These are phyloP conservation scores for Euphrasia confusa DNA, from an alignment of 257 asterid species.

Conservation along the genomic window DNA sequence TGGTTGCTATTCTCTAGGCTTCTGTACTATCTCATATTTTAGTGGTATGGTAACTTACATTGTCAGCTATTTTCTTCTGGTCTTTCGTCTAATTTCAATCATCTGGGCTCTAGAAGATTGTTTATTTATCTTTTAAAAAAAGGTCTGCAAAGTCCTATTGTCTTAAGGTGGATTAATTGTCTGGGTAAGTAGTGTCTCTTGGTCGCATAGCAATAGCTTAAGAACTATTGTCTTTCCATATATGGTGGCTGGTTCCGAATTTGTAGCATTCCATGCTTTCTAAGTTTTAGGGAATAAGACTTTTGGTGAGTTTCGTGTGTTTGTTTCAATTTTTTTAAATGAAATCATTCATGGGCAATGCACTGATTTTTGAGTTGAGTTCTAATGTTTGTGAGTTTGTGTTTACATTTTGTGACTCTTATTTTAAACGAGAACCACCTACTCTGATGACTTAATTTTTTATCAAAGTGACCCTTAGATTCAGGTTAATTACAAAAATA, in stretches of 20 bases:
- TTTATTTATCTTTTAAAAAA: slow-evolving; percentile 4
- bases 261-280: too few species aligned
- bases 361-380: too few species aligned
- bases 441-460: neutral
- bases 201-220: neutral
- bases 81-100: slow-evolving; percentile 18
- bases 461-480: neutral
- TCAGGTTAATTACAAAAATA: neutral
- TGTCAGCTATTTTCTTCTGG: slow-evolving; percentile 24
- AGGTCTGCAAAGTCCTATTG: slow-evolving; percentile 14
- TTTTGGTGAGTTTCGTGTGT: neutral
- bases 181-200: slow-evolving; percentile 19
- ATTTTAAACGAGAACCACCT: neutral
- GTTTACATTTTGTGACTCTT: neutral
- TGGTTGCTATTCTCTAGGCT: slow-evolving; percentile 41
- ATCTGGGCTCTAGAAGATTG: slow-evolving; percentile 15
- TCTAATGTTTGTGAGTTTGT: too few species aligned
- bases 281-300: neutral
- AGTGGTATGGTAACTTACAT: slow-evolving; percentile 34
- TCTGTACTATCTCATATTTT: slow-evolving; percentile 38
- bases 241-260: neutral
- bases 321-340: neutral
- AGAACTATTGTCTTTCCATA: neutral
- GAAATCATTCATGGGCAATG: neutral
- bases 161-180: slow-evolving; percentile 18